A percentile compares a stretch with the other conserved stretches of the same genome.
Evolutionary conservation across 345 rosid genomes (phyloP).

Genomic region (Viola odorata): DNA sequence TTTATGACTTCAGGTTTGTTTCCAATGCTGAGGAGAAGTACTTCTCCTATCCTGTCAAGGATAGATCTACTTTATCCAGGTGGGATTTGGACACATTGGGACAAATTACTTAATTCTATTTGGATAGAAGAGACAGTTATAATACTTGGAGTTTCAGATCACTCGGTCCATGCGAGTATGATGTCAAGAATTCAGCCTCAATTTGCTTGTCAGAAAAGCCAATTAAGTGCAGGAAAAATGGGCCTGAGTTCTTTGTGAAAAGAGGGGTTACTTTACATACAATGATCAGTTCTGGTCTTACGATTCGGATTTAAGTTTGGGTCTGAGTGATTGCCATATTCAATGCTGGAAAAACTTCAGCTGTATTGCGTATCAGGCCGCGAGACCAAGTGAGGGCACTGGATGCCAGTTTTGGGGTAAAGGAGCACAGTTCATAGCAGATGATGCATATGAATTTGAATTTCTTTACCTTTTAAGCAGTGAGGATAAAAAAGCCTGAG

Average conservation of each 20-base stretch:
- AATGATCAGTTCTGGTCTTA: neutral
- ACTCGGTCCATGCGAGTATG: slow-evolving; percentile 29
- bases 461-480: slow-evolving; percentile 17
- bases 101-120: slow-evolving; percentile 27
- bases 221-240: slow-evolving; percentile 36
- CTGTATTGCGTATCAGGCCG: slow-evolving; percentile 38
- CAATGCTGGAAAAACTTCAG: slow-evolving; percentile 59
- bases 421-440: slow-evolving; percentile 28
- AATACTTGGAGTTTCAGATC: slow-evolving; percentile 24
- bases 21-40: slow-evolving; percentile 35
- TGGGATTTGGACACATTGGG: slow-evolving; percentile 51
- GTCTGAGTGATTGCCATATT: slow-evolving; percentile 51
- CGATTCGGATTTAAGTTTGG: slow-evolving; percentile 22
- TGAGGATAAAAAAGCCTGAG: too few relatives aligned
- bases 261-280: slow-evolving; percentile 35
- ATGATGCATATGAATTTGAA: slow-evolving; percentile 16
- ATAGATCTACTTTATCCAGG: slow-evolving; percentile 30
- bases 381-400: slow-evolving; percentile 19
- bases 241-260: slow-evolving; percentile 31
- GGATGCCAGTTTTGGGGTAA: slow-evolving; percentile 47
- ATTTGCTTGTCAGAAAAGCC: slow-evolving; percentile 48
- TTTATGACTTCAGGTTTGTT: slow-evolving; percentile 36
- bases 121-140: slow-evolving; percentile 9
- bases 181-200: slow-evolving; percentile 31
- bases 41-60: slow-evolving; percentile 38